These are phyloP conservation scores for Leptomonas seymouri DNA, from an alignment of 208 protist species.

Conservation along the genomic window DNA sequence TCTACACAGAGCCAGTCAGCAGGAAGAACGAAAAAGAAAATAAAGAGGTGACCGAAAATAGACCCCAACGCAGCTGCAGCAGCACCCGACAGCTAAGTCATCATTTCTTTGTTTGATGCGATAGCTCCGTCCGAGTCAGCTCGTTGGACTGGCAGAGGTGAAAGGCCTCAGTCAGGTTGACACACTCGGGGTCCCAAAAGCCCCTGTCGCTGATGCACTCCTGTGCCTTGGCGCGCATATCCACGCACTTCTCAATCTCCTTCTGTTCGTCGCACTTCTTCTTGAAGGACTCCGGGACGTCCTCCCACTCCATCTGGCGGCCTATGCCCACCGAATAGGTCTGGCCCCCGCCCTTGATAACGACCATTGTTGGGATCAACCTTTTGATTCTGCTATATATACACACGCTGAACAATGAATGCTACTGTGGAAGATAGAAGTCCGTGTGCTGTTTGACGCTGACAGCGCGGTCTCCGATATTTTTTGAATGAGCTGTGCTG, in stretches of 20 bases:
- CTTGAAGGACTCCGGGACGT: conserved; percentile 80
- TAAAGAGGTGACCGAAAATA: too few species aligned
- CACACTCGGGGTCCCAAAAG: conserved; percentile 71
- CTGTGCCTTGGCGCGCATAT: conserved; percentile 66
- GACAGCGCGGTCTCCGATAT: too few species aligned
- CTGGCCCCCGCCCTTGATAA: conserved; percentile 77
- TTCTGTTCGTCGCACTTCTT: conserved; percentile 57
- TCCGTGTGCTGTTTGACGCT: too few species aligned
- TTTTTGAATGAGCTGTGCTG: too few species aligned
- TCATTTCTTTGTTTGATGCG: conserved; percentile 18
- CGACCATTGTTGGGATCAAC: conserved; percentile 41
- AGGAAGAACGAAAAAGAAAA: not conserved
- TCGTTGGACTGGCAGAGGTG: conserved; percentile 77
- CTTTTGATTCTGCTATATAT: not conserved
- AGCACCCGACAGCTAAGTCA: not conserved
- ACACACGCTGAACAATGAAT: too few species aligned
- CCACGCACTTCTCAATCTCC: conserved; percentile 73
- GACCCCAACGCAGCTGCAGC: too few species aligned
- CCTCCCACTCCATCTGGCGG: conserved; percentile 76
- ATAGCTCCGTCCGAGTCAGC: conserved; percentile 48
- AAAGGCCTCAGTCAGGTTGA: conserved; percentile 68
- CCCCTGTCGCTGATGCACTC: conserved; percentile 69
- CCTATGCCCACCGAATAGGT: conserved; percentile 79
- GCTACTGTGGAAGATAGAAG: too few species aligned
- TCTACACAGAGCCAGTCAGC: too few species aligned